These are phyloP conservation scores for Colletotrichum magnum DNA, from an alignment of 2,329 filamentous ascomycete species.

Conservation along the genomic window DNA sequence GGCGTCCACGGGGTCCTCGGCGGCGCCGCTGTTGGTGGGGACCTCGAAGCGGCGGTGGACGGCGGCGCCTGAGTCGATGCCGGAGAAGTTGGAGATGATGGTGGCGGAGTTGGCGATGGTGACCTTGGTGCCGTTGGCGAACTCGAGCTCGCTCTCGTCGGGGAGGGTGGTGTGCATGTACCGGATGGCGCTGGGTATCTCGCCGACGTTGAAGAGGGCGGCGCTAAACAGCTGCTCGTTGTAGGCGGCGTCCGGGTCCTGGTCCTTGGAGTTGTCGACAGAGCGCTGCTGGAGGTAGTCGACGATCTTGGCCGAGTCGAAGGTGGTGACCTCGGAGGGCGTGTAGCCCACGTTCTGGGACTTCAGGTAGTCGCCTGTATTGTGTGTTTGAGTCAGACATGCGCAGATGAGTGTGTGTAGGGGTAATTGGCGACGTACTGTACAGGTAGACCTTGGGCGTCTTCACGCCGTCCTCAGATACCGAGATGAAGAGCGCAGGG, in stretches of 20 bases:
- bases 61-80: slow-evolving; percentile 25
- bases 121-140: slow-evolving; percentile 34
- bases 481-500: slow-evolving; percentile 38
- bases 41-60: slow-evolving; percentile 39
- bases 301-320: slow-evolving; percentile 22
- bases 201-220: slow-evolving; percentile 21
- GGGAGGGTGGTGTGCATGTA: slow-evolving; percentile 25
- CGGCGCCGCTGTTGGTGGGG: background rate
- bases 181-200: background rate
- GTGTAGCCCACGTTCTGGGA: slow-evolving; percentile 14
- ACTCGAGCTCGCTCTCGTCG: slow-evolving; percentile 37
- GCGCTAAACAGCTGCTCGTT: slow-evolving; percentile 38
- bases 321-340: slow-evolving; percentile 23
- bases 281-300: slow-evolving; percentile 38
- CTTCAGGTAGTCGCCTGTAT: slow-evolving; percentile 36
- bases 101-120: slow-evolving; percentile 32
- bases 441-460: slow-evolving; percentile 38
- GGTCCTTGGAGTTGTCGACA: slow-evolving; percentile 35
- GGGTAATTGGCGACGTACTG: background rate
- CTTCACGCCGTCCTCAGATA: slow-evolving; percentile 40
- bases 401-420: background rate
- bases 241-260: slow-evolving; percentile 42
- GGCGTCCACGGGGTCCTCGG: background rate
- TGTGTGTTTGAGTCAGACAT: too few relatives aligned
- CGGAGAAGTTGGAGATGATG: slow-evolving; percentile 29